Conservation (phyloP, 805 yeast species). For the Lachancea sp. region DNA sequence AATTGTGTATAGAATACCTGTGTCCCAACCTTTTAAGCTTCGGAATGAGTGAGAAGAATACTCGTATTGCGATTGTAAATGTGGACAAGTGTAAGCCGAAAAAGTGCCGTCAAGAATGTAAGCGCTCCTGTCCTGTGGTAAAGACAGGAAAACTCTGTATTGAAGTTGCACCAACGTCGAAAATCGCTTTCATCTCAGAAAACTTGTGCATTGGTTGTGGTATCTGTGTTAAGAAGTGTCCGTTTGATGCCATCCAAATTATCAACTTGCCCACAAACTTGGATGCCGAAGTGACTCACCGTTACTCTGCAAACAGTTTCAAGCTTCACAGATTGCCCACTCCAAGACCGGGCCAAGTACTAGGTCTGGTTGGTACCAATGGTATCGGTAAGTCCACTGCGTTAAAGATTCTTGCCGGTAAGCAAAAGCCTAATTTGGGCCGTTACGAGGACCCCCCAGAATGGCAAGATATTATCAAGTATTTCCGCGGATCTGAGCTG, state of each 20-base stretch:
- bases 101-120: conserved; percentile 97
- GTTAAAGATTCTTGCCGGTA: conserved; percentile 91
- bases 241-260: conserved; percentile 93
- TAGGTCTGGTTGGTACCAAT: conserved; percentile 96
- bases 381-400: conserved; percentile 99
- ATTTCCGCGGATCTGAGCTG: conserved; percentile 95
- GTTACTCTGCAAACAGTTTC: conserved; percentile 97
- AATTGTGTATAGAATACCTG: too few relatives aligned
- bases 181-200: conserved; percentile 93
- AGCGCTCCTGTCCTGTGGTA: conserved; percentile 95
- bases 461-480: conserved; percentile 87
- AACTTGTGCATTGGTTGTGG: conserved; percentile 97
- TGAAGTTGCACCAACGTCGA: conserved; percentile 84
- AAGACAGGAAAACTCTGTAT: conserved; percentile 97
- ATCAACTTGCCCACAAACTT: conserved; percentile 94
- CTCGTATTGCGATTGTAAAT: conserved; percentile 94
- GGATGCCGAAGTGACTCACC: conserved; percentile 87
- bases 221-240: conserved; percentile 98
- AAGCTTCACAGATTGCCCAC: conserved; percentile 95
- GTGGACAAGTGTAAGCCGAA: conserved; percentile 96
- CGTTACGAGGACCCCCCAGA: conserved; percentile 93
- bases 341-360: conserved; percentile 98
- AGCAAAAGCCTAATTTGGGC: conserved; percentile 95
- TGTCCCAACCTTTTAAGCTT: not conserved
- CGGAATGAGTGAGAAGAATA: conserved; percentile 38